Base-by-base conservation (phyloP, 768 basidiomycete species). In the Atractiella rhizophila region DNA sequence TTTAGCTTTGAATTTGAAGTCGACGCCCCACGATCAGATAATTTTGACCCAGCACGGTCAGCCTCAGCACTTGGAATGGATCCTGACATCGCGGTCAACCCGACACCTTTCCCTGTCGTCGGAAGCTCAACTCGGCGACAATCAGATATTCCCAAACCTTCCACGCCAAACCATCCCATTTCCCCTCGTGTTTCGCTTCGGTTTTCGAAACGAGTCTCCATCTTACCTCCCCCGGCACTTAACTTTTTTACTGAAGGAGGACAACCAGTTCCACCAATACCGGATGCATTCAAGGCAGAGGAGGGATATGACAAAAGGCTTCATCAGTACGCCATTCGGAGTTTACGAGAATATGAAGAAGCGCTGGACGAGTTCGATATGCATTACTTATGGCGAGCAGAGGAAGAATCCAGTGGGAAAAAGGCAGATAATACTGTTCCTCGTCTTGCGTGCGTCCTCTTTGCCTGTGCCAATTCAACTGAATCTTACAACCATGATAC, bases 221-320 rank as follows among this genome's bases (percentile, higher is more conserved):
- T 58, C 40, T 49, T 58, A n/a, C 56, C 57, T 9, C 57, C 55
- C 1, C 48, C 54, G 0, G 57, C 57, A 1, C 44, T 53, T 3
- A 50, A 51, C 39, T 34, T 58, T 11, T 48, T 58, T 26, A 50
- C 49, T 32, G 49, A 49, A 31, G 44, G 42, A 4, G 37, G 45
- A 0, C 46, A 46, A 15, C 42, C 45, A 6, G 54, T 53, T 12
- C 54, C 54, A 20, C 40, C 52, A 21, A 52, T 53, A 10, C 51
- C 52, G 4, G 49, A 42, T 2, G 25, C 48, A 36, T 54, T 40
- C 42, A 41, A 33, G 20, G 30, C 26, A 36, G 40, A 42, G 37
- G 33, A 25, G 19, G 44, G 47, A 2, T 58, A 58, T 43, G 52
- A 52, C 21, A 44, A 42, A 42, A 46, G 38, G 29, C 39, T 54